These are phyloP conservation scores for Ceratocystis huliohia DNA, from an alignment of 2,329 filamentous ascomycete genomes.

Conservation along the genomic window DNA sequence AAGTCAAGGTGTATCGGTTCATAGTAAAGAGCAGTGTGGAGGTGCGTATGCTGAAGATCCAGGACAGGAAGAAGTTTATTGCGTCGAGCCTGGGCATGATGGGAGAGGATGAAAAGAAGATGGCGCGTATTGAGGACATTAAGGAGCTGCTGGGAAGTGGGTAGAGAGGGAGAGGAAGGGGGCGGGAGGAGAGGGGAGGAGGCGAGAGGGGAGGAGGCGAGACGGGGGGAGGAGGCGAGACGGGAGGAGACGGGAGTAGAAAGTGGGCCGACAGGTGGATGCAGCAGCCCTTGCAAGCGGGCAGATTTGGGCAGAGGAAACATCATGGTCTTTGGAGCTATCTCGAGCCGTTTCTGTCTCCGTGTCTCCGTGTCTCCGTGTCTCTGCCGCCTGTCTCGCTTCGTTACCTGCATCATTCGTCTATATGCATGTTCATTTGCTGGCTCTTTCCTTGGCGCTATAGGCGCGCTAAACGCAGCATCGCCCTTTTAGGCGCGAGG, in stretches of 20 bases:
- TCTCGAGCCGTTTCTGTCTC: too few species aligned
- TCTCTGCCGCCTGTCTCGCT: too few species aligned
- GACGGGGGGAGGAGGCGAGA: not conserved
- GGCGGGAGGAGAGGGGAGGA: not conserved
- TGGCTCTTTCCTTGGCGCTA: not conserved
- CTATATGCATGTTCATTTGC: too few species aligned
- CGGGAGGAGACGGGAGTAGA: not conserved
- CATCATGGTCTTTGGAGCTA: too few species aligned
- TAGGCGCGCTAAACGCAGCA: not conserved
- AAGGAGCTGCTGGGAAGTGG: constrained; percentile 57
- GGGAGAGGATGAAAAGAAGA: constrained; percentile 81
- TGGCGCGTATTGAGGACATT: constrained; percentile 85
- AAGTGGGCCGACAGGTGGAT: not conserved
- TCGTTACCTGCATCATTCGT: too few species aligned
- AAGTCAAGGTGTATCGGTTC: constrained; percentile 78
- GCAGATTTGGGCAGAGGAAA: too few species aligned
- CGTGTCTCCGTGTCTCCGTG: too few species aligned
- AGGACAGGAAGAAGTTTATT: constrained; percentile 93
- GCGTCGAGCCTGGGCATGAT: constrained; percentile 93
- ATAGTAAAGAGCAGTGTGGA: constrained; percentile 86
- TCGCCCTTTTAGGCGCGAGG: not conserved
- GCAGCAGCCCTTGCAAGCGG: too few species aligned
- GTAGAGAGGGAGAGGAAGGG: not conserved
- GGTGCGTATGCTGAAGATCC: constrained; percentile 83
- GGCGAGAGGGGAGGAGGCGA: not conserved